Evolutionary conservation across 78 protist species (phyloP).

Genomic region (Polysphondylium violaceum): DNA sequence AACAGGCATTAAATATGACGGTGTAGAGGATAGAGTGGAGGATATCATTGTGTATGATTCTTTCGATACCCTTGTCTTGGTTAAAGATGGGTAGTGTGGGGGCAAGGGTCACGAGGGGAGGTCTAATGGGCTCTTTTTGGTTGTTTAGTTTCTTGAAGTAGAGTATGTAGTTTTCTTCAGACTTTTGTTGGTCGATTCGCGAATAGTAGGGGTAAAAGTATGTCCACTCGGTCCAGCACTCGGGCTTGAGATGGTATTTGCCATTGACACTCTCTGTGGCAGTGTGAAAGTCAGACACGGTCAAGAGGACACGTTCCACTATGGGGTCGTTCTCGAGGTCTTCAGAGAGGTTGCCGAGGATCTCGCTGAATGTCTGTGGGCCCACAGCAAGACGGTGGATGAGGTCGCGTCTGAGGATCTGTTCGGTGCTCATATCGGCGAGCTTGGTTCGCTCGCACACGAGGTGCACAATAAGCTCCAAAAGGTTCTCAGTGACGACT

Average conservation of each 20-base stretch:
- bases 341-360: neutral
- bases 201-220: constrained; percentile 34
- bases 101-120: neutral
- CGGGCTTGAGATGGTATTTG: constrained; percentile 15
- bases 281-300: neutral
- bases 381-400: constrained; percentile 17
- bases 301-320: constrained; percentile 12
- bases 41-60: constrained; percentile 28
- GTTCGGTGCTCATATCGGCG: neutral
- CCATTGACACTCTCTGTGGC: constrained; percentile 51
- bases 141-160: neutral
- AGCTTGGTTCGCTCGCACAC: constrained; percentile 43
- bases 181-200: constrained; percentile 26
- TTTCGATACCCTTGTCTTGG: constrained; percentile 9
- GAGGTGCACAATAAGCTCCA: neutral
- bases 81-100: neutral
- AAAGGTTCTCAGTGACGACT: constrained; percentile 24
- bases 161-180: constrained; percentile 1
- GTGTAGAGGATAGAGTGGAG: constrained; percentile 23
- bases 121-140: neutral
- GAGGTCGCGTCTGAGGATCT: neutral
- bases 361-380: constrained; percentile 3
- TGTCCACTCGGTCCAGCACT: constrained; percentile 42
- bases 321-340: neutral
- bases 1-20: constrained; percentile 9